Evolutionary conservation across 257 asterid genomes (phyloP), one percentile per base, ranked within the genome.

Genomic region (Solanum pimpinellifolium): DNA sequence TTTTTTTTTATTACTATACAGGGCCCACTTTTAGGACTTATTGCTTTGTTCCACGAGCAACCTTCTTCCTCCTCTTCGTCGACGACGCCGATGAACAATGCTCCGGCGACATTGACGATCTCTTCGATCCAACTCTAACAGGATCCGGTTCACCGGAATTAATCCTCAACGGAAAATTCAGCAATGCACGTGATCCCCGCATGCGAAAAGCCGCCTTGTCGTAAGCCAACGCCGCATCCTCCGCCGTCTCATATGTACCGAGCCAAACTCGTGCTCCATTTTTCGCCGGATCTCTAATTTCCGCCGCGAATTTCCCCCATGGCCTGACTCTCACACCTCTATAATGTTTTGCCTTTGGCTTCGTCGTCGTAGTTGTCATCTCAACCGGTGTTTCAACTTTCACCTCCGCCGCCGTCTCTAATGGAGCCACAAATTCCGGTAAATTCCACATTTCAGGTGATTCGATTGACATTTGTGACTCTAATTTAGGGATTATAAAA

Each of bases 261-360:
- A 92, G 86, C 94, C 94, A 92, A 11, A 92, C 90, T 0, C 94
- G 87, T 41, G 92, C 90, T 1, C 94, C 94, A 49, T 90, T 90
- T 25, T 87, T 89, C 15, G 91, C 90, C 5, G 94, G 94, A 70
- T 92, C 92, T 60, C 94, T 88, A 49, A 90, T 92, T 85, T 92
- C 94, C 18, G 92, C 92, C 23, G 94, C 92, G 69, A 82, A 92
- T 75, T 89, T 92, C 27, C 94, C 94, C 92, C 94, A 92, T 2
- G 94, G 92, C 86, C 94, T 23, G 41, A 87, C 59, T 68, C 94
- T 90, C 42, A 92, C 94, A 0, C 94, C 94, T 49, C 94, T 87
- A 11, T 85, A 89, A 42, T 92, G 91, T 73, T 87, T 89, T 47
- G 83, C 49, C 72, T 88, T 86, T 14, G 87, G 72, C 66, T 4